Base-by-base conservation (phyloP, 345 rosid genomes). In the Camelina sativa region DNA sequence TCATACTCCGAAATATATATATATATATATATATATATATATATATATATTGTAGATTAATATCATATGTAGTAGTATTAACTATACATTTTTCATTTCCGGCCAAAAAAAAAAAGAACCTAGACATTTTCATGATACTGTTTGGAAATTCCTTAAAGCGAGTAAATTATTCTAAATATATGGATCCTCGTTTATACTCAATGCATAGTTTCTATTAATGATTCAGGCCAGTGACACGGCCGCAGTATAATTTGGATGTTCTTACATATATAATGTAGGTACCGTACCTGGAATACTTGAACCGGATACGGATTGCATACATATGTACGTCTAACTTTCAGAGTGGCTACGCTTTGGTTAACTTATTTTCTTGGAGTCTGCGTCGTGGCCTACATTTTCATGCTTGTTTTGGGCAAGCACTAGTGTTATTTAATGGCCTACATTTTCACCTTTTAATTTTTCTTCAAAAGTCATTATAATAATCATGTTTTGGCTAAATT, bases 351-450 rank as follows among this genome's bases (percentile, higher is more conserved):
- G n/a, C 12, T 8, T 11, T 35, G 23, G 11, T 15, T 50, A 60
- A 15, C 68, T 75, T 59, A 67, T 60, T 51, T 60, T 67, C 28
- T 54, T n/a, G 70, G 59, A 34, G 56, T 41, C 37, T 75, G 63
- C 15, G 5, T 68, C 19, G 2, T 60, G 62, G 68, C 60, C 74
- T 75, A 67, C 56, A 75, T 67, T 51, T 73, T 41, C 56, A 40
- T 75, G 47, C 69, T 59, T 22, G 47, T 51, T 73, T 54, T 17
- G 22, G 32, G 28, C 52, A 15, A 38, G 40, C 54, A 13, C 61
- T 23, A 17, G 15, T 20, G 28, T 53, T 48, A 38, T 58, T 37
- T 50, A 40, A 60, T 75, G 67, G 48, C 68, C 25, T 60, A 67
- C 67, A 67, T 28, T n/a, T n/a, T n/a, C 3, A 11, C 35, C 62